Base-by-base conservation (phyloP, 495 filamentous ascomycete genomes). In the Lentithecium fluviatile region DNA sequence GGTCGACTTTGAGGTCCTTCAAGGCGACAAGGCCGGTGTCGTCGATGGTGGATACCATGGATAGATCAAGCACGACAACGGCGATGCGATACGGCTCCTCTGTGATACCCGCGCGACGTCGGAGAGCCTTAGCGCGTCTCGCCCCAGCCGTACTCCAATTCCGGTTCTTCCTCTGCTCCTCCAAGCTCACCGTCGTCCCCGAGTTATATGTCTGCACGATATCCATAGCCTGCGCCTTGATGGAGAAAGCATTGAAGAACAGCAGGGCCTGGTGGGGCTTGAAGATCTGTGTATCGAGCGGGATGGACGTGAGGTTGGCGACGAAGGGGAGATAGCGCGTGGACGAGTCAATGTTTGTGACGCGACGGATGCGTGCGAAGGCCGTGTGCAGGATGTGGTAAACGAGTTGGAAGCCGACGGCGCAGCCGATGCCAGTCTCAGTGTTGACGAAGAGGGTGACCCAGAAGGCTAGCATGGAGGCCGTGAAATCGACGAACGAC, bases 391-490 rank as follows among this genome's bases (percentile, higher is more conserved):
- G 47, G 15, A 81, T 71, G 64, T 76, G 52, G 47, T 38, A 38
- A 2, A 21, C 23, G 13, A 61, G 15, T 19, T 61, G 45, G 58
- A 61, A 61, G 37, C 76, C 78, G 55, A 97, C 85, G 1, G 91
- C 94, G 56, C 83, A 83, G 73, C 96, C 97, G 66, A 98, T 90
- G 12, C 94, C 94, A 68, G 89, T 82, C 69, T 98, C 94, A 58
- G 97, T 96, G 20, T 78, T 84, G 15, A 84, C 74, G 73, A 97
- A 96, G 36, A 97, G 72, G 1, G 91, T 96, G 21, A 97, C 88
- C 45, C 97, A 59, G 13, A 97, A 91, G 67, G 94, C 94, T 15
- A 88, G 82, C 71, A 97, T 95, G 79, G 96, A 96, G 68, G 97
- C 92, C 24, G 91, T 50, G 2, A 91, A 88, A 69, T 98, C 94